phyloP scores from a whole-genome alignment of 371 early-diverging fungal genomes.

The Apophysomyces ossiformis region DNA sequence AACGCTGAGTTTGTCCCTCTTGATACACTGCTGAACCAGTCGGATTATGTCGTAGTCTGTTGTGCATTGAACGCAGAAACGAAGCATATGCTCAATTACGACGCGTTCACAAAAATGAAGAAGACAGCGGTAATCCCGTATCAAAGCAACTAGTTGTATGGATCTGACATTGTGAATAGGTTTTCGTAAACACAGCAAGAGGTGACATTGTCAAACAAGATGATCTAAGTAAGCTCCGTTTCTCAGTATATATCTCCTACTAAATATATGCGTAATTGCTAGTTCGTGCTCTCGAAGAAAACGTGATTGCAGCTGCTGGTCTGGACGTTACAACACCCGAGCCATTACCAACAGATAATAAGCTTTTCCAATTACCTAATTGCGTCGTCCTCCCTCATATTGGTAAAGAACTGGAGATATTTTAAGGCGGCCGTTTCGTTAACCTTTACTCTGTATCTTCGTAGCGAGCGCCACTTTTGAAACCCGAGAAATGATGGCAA shows the following conservation, averaged over 20 bases:
- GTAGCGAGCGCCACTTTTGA: conserved; percentile 81
- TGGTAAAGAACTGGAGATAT: conserved; percentile 19
- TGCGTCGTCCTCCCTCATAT: conserved; percentile 80
- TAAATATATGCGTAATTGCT: conserved; percentile 5
- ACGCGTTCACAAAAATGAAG: conserved; percentile 76
- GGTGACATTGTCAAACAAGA: conserved; percentile 82
- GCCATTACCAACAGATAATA: conserved; percentile 70
- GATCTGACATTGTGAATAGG: conserved; percentile 23
- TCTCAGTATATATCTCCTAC: background rate
- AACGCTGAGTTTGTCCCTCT: conserved; percentile 52
- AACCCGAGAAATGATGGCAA: conserved; percentile 82
- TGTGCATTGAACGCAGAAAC: conserved; percentile 75
- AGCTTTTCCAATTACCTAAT: conserved; percentile 62
- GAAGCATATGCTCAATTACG: conserved; percentile 64
- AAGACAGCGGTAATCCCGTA: conserved; percentile 51
- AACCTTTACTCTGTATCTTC: background rate
- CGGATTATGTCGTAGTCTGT: conserved; percentile 76
- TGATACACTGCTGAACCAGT: conserved; percentile 57
- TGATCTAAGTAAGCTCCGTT: conserved; percentile 52
- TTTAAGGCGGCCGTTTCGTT: conserved; percentile 21
- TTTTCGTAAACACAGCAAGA: conserved; percentile 84
- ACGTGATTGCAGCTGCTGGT: conserved; percentile 71
- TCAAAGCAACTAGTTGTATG: background rate
- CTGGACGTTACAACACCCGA: conserved; percentile 91
- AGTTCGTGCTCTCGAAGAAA: conserved; percentile 65